Conservation (phyloP, 2,329 filamentous ascomycete genomes). For the Elsinoe necatrix region DNA sequence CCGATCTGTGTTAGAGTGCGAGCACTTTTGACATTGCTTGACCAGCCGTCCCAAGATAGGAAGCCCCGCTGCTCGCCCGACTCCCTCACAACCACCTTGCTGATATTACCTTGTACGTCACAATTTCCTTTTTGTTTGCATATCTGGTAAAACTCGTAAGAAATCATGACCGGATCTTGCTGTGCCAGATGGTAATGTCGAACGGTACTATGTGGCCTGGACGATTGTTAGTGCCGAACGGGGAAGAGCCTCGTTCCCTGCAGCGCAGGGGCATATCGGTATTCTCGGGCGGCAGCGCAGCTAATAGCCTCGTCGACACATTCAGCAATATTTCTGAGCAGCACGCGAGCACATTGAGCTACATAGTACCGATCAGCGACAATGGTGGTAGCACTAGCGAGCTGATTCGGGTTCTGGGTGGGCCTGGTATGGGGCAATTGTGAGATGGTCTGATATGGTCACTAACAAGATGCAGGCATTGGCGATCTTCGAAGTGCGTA, state of each 20-base stretch:
- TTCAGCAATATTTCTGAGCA: slow-evolving; percentile 57
- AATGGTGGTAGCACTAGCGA: slow-evolving; percentile 93
- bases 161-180: background rate
- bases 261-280: slow-evolving; percentile 58
- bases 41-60: background rate
- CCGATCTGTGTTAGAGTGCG: no score
- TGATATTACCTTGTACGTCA: background rate
- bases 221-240: slow-evolving; percentile 1
- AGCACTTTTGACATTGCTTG: background rate
- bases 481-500: slow-evolving; percentile 65
- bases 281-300: slow-evolving; percentile 88
- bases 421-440: slow-evolving; percentile 55
- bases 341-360: slow-evolving; percentile 62
- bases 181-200: background rate
- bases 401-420: slow-evolving; percentile 87
- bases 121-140: background rate
- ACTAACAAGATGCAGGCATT: slow-evolving; percentile 38
- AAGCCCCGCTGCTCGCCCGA: background rate
- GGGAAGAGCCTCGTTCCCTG: background rate
- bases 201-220: background rate
- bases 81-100: background rate
- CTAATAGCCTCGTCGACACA: slow-evolving; percentile 86
- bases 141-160: no score
- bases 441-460: background rate
- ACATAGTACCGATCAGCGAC: slow-evolving; percentile 91